Evolutionary conservation across 441 rosid species (phyloP), one percentile per base, ranked within the genome.

Genomic region (Gossypium laxum): DNA sequence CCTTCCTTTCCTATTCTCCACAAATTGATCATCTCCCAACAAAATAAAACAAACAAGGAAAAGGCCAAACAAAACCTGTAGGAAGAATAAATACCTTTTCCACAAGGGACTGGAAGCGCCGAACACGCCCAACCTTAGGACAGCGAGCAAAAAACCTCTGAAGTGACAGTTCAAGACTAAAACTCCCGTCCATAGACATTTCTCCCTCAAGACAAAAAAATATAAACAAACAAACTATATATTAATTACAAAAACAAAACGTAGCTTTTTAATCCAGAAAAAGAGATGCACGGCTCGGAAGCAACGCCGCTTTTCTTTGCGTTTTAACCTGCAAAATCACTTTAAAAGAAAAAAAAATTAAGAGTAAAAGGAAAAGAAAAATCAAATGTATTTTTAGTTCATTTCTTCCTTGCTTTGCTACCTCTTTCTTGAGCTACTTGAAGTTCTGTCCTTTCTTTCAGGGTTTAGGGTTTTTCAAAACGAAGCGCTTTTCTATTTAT

Each of bases 171-270:
- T 85, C 78, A 12, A 92, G 79, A 71, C 75, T 79, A 85, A 87
- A 92, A 80, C 93, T 87, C 72, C 89, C 91, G 11, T 92, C 97
- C 51, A 87, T 83, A 21, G 97, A 78, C 93, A 90, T 90, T 72
- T 6, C 41, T 17, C 2, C 1, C 43, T 7, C 19, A 1, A 4
- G 7, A 48, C 8, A 26, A n/a, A 34, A 28, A 28, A n/a, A 22
- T n/a, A 34, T 6, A 34, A n/a, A 24, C 7, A 24, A 66, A 47
- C 7, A n/a, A 65, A 21, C 38, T 22, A 24, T 47, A 47, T 63
- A 21, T 43, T 12, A 22, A 64, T 64, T 64, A 43, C 11, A 32
- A 32, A 32, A 32, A 4, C 38, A 41, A 19, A 19, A 11, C 59
- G 52, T 12, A 10, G 54, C 18, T 64, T 12, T 43, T 19, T 2